phyloP scores from a whole-genome alignment of 352 stramenopile genomes.

The Pythium rhizo-oryzae region DNA sequence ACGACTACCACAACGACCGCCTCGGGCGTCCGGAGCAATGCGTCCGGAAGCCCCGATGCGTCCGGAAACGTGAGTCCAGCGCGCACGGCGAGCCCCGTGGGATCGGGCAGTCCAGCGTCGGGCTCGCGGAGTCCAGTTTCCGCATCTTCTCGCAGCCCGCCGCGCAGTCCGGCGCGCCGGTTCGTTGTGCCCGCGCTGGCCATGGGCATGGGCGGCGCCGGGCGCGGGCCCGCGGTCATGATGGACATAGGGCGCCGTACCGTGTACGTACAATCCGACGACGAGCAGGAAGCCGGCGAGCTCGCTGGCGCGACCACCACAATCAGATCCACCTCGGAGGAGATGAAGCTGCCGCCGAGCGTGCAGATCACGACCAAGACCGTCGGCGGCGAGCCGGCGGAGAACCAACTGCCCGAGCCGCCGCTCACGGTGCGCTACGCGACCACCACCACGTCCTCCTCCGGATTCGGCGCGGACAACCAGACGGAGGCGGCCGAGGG shows the following conservation, averaged over 20 bases:
- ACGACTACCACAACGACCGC: slow-evolving; percentile 1
- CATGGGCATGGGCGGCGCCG: slow-evolving; percentile 6
- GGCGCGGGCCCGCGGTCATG: slow-evolving; percentile 13
- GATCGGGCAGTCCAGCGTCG: slow-evolving; percentile 10
- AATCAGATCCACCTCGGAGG: not conserved
- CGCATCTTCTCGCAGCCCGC: slow-evolving; percentile 15
- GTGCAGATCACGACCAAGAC: slow-evolving; percentile 22
- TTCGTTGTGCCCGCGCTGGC: slow-evolving; percentile 8
- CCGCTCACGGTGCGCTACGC: not conserved
- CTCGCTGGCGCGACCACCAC: not conserved
- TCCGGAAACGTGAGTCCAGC: slow-evolving; percentile 17
- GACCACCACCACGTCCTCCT: not conserved
- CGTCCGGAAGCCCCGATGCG: not conserved
- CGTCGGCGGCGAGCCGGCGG: not conserved
- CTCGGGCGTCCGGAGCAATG: slow-evolving; percentile 1
- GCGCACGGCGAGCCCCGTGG: slow-evolving; percentile 1
- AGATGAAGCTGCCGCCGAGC: slow-evolving; percentile 12
- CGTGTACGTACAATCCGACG: slow-evolving; percentile 10
- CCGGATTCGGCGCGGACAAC: not conserved
- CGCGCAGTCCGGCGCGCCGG: slow-evolving; percentile 8
- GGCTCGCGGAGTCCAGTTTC: slow-evolving; percentile 9
- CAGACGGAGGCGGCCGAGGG: slow-evolving; percentile 5
- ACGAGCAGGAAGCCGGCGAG: not conserved
- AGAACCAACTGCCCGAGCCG: slow-evolving; percentile 12
- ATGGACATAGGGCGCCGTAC: slow-evolving; percentile 12